Percentiles rank a stretch among this genome's conserved stretches.
phyloP scores from a whole-genome alignment of 306 rosid species.

The Sesbania bispinosa region DNA sequence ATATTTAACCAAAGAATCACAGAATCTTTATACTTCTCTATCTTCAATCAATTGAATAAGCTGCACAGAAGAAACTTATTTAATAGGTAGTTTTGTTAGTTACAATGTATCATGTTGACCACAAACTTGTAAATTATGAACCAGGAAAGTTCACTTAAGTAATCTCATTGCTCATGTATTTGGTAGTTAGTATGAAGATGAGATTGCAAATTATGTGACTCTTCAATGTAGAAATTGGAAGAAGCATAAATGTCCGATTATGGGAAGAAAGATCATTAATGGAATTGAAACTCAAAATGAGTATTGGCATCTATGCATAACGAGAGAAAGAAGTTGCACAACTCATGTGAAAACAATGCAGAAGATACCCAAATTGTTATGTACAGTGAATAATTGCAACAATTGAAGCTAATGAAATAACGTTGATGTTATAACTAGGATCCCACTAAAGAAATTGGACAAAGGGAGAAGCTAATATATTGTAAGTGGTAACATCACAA shows the following conservation, averaged over 20 bases:
- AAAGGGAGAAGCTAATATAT: background rate
- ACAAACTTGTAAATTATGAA: conserved; percentile 4
- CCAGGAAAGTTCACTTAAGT: conserved; percentile 1
- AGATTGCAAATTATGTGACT: background rate
- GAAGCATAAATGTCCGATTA: background rate
- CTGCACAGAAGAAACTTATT: background rate
- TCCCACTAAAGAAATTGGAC: background rate
- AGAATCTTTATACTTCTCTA: background rate
- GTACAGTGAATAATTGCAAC: background rate
- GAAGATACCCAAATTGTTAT: background rate
- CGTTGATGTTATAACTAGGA: background rate
- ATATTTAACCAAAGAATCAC: background rate
- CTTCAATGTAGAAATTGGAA: background rate
- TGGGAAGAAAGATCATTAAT: background rate
- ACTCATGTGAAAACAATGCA: background rate
- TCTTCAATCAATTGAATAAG: conserved; percentile 7
- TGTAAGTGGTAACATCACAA: conserved; percentile 7
- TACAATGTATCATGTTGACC: background rate
- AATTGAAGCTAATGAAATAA: background rate
- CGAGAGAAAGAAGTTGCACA: background rate
- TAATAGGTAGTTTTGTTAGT: background rate
- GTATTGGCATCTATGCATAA: background rate
- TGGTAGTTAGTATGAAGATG: background rate
- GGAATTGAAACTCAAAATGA: background rate
- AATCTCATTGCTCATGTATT: background rate